Evolutionary conservation across 441 rosid species (phyloP).

Genomic region (Erodium moschatum): DNA sequence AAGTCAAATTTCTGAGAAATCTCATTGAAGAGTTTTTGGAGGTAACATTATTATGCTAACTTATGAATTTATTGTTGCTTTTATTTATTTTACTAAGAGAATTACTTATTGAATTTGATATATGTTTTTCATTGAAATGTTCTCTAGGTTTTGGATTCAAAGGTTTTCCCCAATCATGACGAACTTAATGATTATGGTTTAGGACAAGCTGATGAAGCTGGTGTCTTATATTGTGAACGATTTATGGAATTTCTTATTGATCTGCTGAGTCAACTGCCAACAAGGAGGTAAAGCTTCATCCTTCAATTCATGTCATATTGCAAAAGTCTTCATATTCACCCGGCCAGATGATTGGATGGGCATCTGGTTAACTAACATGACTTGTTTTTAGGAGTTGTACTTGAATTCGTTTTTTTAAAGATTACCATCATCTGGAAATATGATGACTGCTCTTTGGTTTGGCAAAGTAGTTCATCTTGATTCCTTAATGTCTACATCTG

Average conservation of each 20-base stretch:
- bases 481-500: slow-evolving; percentile 4
- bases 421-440: background rate
- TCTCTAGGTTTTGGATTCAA: slow-evolving; percentile 61
- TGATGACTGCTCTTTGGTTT: background rate
- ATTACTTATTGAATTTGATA: background rate
- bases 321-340: background rate
- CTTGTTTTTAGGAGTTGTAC: background rate
- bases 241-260: slow-evolving; percentile 97
- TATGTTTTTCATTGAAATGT: background rate
- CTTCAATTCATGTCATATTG: slow-evolving; percentile 9
- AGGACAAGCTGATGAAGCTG: slow-evolving; percentile 56
- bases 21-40: slow-evolving; percentile 83
- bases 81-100: background rate
- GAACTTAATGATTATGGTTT: slow-evolving; percentile 32
- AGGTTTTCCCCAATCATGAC: slow-evolving; percentile 44
- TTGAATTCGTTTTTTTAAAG: background rate
- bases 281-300: slow-evolving; percentile 60
- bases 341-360: background rate
- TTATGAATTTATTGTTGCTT: background rate
- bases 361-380: background rate
- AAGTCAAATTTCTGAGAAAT: slow-evolving; percentile 76
- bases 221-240: slow-evolving; percentile 83
- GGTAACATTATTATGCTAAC: slow-evolving; percentile 31
- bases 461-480: background rate
- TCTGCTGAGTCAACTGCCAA: slow-evolving; percentile 91